phyloP scores from a whole-genome alignment of 2,329 filamentous ascomycete species.

The Ilyonectria robusta region DNA sequence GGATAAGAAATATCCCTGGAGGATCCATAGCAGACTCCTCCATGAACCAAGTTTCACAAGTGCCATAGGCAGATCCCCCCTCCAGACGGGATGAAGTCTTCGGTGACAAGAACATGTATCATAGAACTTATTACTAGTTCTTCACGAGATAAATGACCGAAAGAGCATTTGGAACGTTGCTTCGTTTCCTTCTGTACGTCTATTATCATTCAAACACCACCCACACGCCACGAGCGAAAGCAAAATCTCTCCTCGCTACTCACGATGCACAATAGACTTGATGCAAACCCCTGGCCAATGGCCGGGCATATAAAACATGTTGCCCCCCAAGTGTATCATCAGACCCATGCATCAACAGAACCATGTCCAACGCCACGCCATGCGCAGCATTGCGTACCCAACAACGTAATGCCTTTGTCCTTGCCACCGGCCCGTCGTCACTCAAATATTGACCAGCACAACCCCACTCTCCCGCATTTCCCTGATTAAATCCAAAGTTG shows the following conservation, averaged over 20 bases:
- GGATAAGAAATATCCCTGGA: not conserved
- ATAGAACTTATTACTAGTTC: not conserved
- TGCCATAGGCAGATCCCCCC: conserved; percentile 6
- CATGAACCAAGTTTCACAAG: conserved; percentile 6
- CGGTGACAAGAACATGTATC: not conserved
- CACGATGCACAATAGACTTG: conserved; percentile 29
- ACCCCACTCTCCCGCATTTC: not conserved
- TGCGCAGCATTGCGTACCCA: conserved; percentile 42
- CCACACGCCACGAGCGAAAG: conserved; percentile 29
- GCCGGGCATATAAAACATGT: conserved; percentile 21
- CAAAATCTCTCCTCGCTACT: conserved; percentile 24
- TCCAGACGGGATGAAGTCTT: not conserved
- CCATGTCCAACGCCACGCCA: conserved; percentile 46
- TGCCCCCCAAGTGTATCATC: conserved; percentile 27
- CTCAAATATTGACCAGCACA: conserved; percentile 27
- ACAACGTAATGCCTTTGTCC: conserved; percentile 31
- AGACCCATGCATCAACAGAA: conserved; percentile 38
- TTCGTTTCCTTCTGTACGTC: conserved; percentile 44
- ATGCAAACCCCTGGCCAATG: conserved; percentile 14
- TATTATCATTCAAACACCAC: conserved; percentile 41
- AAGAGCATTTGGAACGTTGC: conserved; percentile 15
- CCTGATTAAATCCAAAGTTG: conserved; percentile 26
- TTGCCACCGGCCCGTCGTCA: conserved; percentile 33
- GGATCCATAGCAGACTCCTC: not conserved
- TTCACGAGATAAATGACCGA: not conserved